Conservation (phyloP, 371 early-diverging fungal species). For the Mucor indicus region DNA sequence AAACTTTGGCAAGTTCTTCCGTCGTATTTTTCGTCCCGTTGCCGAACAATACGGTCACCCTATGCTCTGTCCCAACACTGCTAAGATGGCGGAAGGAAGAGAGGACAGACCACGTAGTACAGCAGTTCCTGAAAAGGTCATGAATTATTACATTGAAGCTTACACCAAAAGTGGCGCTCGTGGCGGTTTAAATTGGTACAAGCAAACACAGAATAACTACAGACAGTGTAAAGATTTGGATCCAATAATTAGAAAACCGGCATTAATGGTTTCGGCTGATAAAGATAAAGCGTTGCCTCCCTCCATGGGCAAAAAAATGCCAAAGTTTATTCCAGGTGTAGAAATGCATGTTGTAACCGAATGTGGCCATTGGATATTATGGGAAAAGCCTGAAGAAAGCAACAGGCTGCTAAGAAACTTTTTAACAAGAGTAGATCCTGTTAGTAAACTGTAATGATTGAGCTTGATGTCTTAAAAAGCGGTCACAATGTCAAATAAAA, state of each 20-base stretch:
- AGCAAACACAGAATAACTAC: conserved; percentile 32
- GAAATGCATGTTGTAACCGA: conserved; percentile 26
- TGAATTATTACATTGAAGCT: conserved; percentile 36
- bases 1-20: conserved; percentile 29
- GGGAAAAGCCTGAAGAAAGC: conserved; percentile 40
- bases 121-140: conserved; percentile 25
- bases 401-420: conserved; percentile 27
- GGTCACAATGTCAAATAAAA: no score
- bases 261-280: conserved; percentile 42
- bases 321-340: conserved; percentile 28
- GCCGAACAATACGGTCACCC: conserved; percentile 5
- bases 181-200: conserved; percentile 47
- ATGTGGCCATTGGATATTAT: conserved; percentile 47
- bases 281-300: conserved; percentile 40
- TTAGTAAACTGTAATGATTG: conserved; percentile 18
- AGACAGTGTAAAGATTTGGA: conserved; percentile 40
- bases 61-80: conserved; percentile 22
- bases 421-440: conserved; percentile 26
- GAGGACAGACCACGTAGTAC: conserved; percentile 20
- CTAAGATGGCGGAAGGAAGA: conserved; percentile 28
- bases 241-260: conserved; percentile 31
- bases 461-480: no score
- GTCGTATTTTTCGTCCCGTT: conserved; percentile 27
- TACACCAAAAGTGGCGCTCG: conserved; percentile 29
- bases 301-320: conserved; percentile 30